Conservation (phyloP, 495 filamentous ascomycete species). For the Friedmanniomyces simplex region DNA sequence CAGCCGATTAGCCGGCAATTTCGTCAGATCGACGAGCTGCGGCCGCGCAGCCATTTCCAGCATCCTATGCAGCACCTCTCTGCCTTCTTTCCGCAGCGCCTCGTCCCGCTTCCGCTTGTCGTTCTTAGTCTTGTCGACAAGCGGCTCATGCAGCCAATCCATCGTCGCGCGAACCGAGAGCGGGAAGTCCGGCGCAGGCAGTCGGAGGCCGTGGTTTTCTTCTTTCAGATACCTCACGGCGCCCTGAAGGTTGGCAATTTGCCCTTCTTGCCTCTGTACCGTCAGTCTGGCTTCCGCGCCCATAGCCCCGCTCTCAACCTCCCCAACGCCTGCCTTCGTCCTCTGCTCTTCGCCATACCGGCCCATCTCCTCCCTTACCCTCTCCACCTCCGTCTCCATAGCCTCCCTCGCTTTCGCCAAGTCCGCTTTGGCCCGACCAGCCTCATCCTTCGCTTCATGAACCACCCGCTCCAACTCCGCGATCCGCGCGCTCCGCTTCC, state of each 20-base stretch:
- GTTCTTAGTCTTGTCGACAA: constrained; percentile 32
- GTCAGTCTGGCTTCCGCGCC: constrained; percentile 66
- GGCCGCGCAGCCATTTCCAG: constrained; percentile 50
- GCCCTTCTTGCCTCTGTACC: constrained; percentile 58
- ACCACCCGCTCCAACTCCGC: constrained; percentile 53
- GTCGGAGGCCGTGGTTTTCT: constrained; percentile 57
- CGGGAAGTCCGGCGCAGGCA: constrained; percentile 46
- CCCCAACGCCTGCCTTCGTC: constrained; percentile 44
- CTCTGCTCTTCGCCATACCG: constrained; percentile 54
- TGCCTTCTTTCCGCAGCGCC: constrained; percentile 53
- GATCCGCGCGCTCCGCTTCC: constrained; percentile 55
- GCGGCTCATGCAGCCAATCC: constrained; percentile 53
- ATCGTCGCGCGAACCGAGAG: constrained; percentile 39
- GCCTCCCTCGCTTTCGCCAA: constrained; percentile 34
- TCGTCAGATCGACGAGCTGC: constrained; percentile 23
- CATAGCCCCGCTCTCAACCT: constrained; percentile 29
- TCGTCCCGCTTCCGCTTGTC: constrained; percentile 45
- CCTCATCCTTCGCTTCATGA: constrained; percentile 43
- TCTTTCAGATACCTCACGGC: constrained; percentile 70
- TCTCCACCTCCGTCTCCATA: constrained; percentile 44
- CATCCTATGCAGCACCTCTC: constrained; percentile 60
- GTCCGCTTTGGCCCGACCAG: constrained; percentile 32
- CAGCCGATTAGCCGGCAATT: constrained; percentile 37
- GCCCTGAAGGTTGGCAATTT: constrained; percentile 52
- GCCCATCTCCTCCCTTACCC: constrained; percentile 64